Evolutionary conservation across 2,329 filamentous ascomycete genomes (phyloP).

Genomic region (Aspergillus fumigatiaffinis): DNA sequence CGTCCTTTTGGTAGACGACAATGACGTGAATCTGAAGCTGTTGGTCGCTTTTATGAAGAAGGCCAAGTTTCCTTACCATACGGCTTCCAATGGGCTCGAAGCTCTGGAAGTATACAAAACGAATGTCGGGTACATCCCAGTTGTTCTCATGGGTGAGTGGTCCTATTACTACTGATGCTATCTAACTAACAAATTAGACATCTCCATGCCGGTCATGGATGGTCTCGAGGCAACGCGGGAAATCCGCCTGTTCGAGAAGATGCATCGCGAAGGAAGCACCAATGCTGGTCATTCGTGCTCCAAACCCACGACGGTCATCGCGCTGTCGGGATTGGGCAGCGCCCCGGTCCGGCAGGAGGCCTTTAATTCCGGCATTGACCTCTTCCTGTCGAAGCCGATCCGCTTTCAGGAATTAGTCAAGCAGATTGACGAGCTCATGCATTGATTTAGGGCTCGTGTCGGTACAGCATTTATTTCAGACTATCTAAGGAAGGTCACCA

Average conservation of each 20-base stretch:
- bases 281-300: neutral
- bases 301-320: conserved; percentile 19
- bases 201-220: conserved; percentile 37
- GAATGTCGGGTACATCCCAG: neutral
- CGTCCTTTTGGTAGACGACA: conserved; percentile 38
- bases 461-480: neutral
- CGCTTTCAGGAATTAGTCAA: neutral
- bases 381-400: conserved; percentile 33
- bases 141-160: conserved; percentile 18
- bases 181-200: conserved; percentile 21
- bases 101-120: conserved; percentile 29
- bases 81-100: conserved; percentile 33
- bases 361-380: conserved; percentile 27
- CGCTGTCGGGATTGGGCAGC: conserved; percentile 30
- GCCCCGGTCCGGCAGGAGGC: conserved; percentile 29
- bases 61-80: conserved; percentile 22
- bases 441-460: neutral
- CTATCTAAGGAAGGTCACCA: neutral
- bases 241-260: conserved; percentile 25
- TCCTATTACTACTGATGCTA: neutral
- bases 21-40: conserved; percentile 32
- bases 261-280: conserved; percentile 3
- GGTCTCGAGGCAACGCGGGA: conserved; percentile 27
- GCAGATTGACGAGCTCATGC: neutral
- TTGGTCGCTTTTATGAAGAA: conserved; percentile 31